Evolutionary conservation across 495 filamentous ascomycete species (phyloP).

Genomic region (Neurospora sp.): DNA sequence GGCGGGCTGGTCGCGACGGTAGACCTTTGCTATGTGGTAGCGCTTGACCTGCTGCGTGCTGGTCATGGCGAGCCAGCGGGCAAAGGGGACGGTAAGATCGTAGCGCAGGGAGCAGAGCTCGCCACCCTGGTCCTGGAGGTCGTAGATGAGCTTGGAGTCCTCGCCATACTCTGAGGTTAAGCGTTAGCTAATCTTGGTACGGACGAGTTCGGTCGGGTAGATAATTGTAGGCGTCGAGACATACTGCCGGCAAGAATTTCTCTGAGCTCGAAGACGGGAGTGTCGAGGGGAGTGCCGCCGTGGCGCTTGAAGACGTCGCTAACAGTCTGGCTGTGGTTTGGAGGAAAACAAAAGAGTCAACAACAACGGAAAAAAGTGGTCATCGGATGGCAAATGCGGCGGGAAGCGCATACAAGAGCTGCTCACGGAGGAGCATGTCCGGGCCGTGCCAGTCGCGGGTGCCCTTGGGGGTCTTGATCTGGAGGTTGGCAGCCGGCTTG

Average conservation of each 20-base stretch:
- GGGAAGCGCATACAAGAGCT: conserved; percentile 10
- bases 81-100: conserved; percentile 90
- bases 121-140: conserved; percentile 81
- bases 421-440: conserved; percentile 11
- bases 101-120: conserved; percentile 79
- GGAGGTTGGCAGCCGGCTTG: neutral
- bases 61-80: conserved; percentile 87
- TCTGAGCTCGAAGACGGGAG: conserved; percentile 42
- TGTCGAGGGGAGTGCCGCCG: conserved; percentile 32
- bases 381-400: neutral
- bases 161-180: conserved; percentile 64
- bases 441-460: conserved; percentile 17
- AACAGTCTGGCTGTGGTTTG: conserved; percentile 14
- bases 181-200: conserved; percentile 60
- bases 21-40: conserved; percentile 86
- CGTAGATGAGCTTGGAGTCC: conserved; percentile 81
- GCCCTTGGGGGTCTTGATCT: conserved; percentile 27
- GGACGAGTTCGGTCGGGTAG: conserved; percentile 28
- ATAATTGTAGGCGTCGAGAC: neutral
- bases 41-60: conserved; percentile 68
- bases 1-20: conserved; percentile 41
- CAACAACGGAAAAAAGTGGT: neutral
- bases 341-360: neutral
- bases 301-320: conserved; percentile 29
- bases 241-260: conserved; percentile 61